A percentile compares a stretch with the other conserved stretches of the same genome.
Evolutionary conservation across 108 stramenopile species (phyloP).

Genomic region (Cyclotella baltica): DNA sequence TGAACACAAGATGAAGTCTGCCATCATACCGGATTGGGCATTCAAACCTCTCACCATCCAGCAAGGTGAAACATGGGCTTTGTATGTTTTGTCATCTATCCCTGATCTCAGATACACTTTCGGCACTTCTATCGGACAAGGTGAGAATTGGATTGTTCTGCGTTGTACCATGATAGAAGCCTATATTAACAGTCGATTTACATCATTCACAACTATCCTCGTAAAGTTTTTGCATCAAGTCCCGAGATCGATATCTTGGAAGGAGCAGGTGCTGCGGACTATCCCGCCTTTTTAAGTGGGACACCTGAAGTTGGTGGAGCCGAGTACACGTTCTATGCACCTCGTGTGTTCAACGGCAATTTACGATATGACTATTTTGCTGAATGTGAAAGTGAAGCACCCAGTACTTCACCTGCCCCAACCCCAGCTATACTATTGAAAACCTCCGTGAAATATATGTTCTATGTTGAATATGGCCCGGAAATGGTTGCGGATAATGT

Average conservation of each 20-base stretch:
- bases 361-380: slow-evolving; percentile 37
- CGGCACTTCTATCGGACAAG: slow-evolving; percentile 38
- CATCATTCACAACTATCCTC: too few species aligned
- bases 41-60: slow-evolving; percentile 29
- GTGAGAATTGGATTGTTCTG: too few species aligned
- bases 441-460: slow-evolving; percentile 32
- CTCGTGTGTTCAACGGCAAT: slow-evolving; percentile 43
- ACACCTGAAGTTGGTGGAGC: slow-evolving; percentile 15
- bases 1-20: slow-evolving; percentile 35
- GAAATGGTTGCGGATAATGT: slow-evolving; percentile 16
- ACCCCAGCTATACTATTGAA: slow-evolving; percentile 17
- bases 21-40: slow-evolving; percentile 23
- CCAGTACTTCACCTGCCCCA: slow-evolving; percentile 27
- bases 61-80: slow-evolving; percentile 36
- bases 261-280: slow-evolving; percentile 46
- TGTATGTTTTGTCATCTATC: slow-evolving; percentile 25
- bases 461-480: slow-evolving; percentile 42
- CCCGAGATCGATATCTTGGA: slow-evolving; percentile 32
- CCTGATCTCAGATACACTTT: slow-evolving; percentile 31
- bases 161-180: too few species aligned
- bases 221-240: slow-evolving; percentile 31
- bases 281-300: slow-evolving; percentile 29
- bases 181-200: too few species aligned
- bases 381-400: slow-evolving; percentile 35
- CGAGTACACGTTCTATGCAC: slow-evolving; percentile 49